Evolutionary conservation across 2,329 filamentous ascomycete species (phyloP), one percentile per base, ranked within the genome.

Genomic region (Dendrostoma leiphaemia): DNA sequence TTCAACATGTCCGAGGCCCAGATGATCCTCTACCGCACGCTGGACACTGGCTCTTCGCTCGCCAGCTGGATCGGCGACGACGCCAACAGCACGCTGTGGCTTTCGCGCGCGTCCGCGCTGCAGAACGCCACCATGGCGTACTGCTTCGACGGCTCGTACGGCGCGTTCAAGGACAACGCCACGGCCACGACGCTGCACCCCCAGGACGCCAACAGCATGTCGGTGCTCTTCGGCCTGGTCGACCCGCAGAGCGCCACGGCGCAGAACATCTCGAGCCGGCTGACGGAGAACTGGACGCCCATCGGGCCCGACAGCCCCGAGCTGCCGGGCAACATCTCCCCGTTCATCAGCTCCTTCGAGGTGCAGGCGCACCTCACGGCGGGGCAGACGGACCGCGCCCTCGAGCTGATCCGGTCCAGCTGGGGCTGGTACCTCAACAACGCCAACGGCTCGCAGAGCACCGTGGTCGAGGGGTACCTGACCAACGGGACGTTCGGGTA

Each of bases 371-470:
- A 85, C 60, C 69, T 85, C 5, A 65, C 70, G 0, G 74, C 74
- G 1, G 71, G 74, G 0, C 70, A 75, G 54, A 64, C 81, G 1
- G 63, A 68, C 7, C 76, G 82, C 32, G 81, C 82, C 0, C 67
- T 86, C 0, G 71, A 79, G 10, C 73, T 86, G 15, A 78, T 85
- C 29, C 76, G 81, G 6, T 69, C 69, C 8, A 74, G 72, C 46
- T 86, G 83, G 83, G 83, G 82, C 10, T 84, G 80, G 79, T 85
- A 85, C 60, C 67, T 83, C 15, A 71, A 77, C 55, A 75, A 84
- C 54, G 73, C 76, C 1, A 77, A 81, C 59, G 81, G 81, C n/a
- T 84, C 82, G 0, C 71, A 77, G 53, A 79, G 74, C 38, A 85
- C 83, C 0, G 75, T 81, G 19, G 74, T 84, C 24, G 83, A 86